Evolutionary conservation across 805 yeast species (phyloP).

Genomic region (Starmerella bombicola): DNA sequence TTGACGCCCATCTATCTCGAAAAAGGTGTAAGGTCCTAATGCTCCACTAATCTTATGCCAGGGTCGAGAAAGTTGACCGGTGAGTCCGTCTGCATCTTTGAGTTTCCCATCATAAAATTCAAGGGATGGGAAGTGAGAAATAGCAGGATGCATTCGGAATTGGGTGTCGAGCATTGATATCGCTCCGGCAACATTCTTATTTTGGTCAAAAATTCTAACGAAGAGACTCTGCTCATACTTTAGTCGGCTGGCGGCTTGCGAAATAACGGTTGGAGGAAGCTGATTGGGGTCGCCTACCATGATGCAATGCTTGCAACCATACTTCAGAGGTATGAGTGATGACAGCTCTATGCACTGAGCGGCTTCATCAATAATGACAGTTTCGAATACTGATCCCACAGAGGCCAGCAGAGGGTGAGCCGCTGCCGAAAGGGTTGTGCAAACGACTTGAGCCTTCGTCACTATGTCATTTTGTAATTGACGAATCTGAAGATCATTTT

Average conservation of each 20-base stretch:
- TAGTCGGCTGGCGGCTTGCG: constrained; percentile 68
- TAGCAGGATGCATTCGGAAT: constrained; percentile 94
- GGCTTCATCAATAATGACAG: constrained; percentile 92
- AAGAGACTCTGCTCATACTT: constrained; percentile 85
- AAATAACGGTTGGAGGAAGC: constrained; percentile 90
- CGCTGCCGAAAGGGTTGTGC: constrained; percentile 86
- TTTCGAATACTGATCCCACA: constrained; percentile 66
- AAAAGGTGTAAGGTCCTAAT: constrained; percentile 68
- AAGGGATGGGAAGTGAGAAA: constrained; percentile 71
- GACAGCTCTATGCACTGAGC: constrained; percentile 93
- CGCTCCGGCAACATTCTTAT: constrained; percentile 33
- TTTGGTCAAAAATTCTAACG: constrained; percentile 74
- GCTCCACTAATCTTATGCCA: constrained; percentile 51
- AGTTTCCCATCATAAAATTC: constrained; percentile 67
- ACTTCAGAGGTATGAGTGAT: constrained; percentile 79
- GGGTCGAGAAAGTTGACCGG: constrained; percentile 41
- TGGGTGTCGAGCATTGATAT: constrained; percentile 76
- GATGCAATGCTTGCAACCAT: constrained; percentile 79
- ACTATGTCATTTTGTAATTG: constrained; percentile 62
- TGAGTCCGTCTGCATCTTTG: constrained; percentile 70
- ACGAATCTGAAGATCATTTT: constrained; percentile 65
- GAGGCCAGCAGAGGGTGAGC: constrained; percentile 77
- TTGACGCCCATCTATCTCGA: constrained; percentile 55
- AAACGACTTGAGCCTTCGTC: constrained; percentile 67
- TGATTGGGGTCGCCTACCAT: constrained; percentile 99